Percentiles rank a stretch among this genome's conserved stretches.
Evolutionary conservation across 2,329 filamentous ascomycete species (phyloP).

Genomic region (Huntiella savannae): DNA sequence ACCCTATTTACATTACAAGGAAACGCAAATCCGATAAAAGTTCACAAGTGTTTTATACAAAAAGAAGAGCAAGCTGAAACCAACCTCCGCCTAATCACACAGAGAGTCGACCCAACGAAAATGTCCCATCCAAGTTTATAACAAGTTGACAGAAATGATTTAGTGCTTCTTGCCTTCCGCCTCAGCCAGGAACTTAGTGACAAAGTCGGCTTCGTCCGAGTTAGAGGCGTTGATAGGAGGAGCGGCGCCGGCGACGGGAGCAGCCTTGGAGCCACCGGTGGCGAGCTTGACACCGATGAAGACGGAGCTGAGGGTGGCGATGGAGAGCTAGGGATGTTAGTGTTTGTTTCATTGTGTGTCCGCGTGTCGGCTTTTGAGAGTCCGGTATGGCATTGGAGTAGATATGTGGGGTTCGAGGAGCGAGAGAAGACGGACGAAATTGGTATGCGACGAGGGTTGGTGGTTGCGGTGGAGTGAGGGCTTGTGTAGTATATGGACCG

Average conservation of each 20-base stretch:
- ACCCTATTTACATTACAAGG: no score
- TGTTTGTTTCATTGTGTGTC: slow-evolving; percentile 12
- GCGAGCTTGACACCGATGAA: slow-evolving; percentile 30
- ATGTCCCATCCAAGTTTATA: no score
- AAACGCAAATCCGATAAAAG: no score
- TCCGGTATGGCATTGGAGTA: neutral
- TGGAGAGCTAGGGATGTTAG: slow-evolving; percentile 26
- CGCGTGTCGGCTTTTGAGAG: neutral
- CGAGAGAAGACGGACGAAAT: neutral
- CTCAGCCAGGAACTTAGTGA: slow-evolving; percentile 31
- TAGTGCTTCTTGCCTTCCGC: slow-evolving; percentile 10
- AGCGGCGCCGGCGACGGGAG: slow-evolving; percentile 24
- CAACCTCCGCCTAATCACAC: no score
- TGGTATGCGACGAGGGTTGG: neutral
- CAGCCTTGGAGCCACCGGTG: slow-evolving; percentile 23
- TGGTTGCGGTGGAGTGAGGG: neutral
- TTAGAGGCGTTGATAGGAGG: slow-evolving; percentile 43
- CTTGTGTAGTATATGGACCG: no score
- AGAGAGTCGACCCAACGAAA: no score
- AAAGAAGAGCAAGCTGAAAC: no score
- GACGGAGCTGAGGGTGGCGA: slow-evolving; percentile 32
- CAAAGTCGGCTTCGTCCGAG: slow-evolving; percentile 45
- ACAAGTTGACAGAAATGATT: neutral
- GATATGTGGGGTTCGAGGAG: neutral
- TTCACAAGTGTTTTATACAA: no score